Percentiles rank a stretch among this genome's conserved stretches.
These are phyloP conservation scores for Geosmithia putterillii DNA, from an alignment of 2,329 filamentous ascomycete species.

Conservation along the genomic window DNA sequence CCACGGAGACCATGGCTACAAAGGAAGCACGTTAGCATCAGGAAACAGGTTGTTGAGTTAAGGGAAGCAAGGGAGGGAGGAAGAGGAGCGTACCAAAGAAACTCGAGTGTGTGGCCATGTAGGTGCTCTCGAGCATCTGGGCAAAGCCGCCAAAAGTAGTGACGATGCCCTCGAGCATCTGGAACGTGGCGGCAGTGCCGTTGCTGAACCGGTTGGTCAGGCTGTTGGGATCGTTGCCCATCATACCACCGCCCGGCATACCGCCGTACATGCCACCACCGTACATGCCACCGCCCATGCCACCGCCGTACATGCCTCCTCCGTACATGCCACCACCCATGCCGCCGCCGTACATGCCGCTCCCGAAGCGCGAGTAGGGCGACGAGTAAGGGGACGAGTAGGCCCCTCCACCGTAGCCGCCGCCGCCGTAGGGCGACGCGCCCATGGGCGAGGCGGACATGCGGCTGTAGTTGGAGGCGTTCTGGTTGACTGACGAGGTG, in stretches of 20 bases:
- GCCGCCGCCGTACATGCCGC: conserved; percentile 16
- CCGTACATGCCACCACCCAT: conserved; percentile 33
- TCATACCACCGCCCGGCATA: conserved; percentile 30
- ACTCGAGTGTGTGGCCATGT: conserved; percentile 97
- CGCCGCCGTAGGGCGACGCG: conserved; percentile 34
- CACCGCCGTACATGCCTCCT: conserved; percentile 23
- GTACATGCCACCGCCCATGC: conserved; percentile 22
- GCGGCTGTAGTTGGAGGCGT: conserved; percentile 68
- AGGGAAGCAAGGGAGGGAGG: not conserved
- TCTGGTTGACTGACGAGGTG: conserved; percentile 71
- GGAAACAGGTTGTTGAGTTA: not conserved
- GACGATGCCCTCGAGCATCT: conserved; percentile 95
- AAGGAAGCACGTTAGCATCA: conserved; percentile 4
- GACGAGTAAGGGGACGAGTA: conserved; percentile 27
- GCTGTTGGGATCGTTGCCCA: conserved; percentile 73
- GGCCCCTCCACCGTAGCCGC: conserved; percentile 23
- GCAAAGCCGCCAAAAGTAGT: conserved; percentile 95
- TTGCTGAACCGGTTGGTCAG: conserved; percentile 92
- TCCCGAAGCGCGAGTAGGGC: conserved; percentile 35
- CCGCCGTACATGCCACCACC: conserved; percentile 28
- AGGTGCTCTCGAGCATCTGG: conserved; percentile 98
- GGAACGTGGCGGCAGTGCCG: conserved; percentile 91
- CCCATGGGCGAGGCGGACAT: conserved; percentile 31
- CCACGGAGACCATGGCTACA: conserved; percentile 91
- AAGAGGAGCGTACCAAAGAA: conserved; percentile 67